A percentile compares a stretch with the other conserved stretches of the same genome.
These are phyloP conservation scores for Mucor irregularis DNA, from an alignment of 371 early-diverging fungal genomes.

Conservation along the genomic window DNA sequence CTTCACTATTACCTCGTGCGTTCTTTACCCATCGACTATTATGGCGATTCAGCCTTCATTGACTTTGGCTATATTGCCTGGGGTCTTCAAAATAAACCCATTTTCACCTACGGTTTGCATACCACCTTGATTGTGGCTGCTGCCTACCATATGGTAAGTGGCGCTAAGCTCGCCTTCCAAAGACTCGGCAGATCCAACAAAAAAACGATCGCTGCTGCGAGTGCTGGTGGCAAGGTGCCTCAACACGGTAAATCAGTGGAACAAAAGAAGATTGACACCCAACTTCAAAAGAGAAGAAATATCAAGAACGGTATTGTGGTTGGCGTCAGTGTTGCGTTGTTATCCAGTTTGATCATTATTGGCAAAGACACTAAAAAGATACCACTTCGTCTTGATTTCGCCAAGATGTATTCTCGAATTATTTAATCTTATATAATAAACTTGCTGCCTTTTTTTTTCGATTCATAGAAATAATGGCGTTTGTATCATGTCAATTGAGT, in stretches of 20 bases:
- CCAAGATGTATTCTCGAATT: constrained; percentile 32
- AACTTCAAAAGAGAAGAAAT: constrained; percentile 49
- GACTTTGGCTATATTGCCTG: constrained; percentile 47
- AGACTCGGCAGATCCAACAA: background rate
- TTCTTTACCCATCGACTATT: constrained; percentile 28
- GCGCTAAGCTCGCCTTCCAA: constrained; percentile 20
- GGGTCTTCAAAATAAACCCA: constrained; percentile 44
- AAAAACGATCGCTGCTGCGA: no score
- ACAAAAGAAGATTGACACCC: constrained; percentile 17
- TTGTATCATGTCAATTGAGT: no score
- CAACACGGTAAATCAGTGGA: constrained; percentile 2
- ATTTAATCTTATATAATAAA: no score
- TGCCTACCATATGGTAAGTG: constrained; percentile 39
- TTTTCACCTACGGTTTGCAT: constrained; percentile 38
- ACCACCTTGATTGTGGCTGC: constrained; percentile 24
- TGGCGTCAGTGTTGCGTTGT: constrained; percentile 18
- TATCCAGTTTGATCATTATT: constrained; percentile 33
- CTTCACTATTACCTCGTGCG: constrained; percentile 40
- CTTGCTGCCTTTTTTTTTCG: no score
- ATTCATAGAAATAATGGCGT: no score
- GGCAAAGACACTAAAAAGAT: constrained; percentile 38
- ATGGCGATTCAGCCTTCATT: constrained; percentile 50
- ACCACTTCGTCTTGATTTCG: constrained; percentile 44
- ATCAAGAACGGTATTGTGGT: constrained; percentile 12
- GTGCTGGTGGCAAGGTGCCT: background rate